Evolutionary conservation across 257 asterid genomes (phyloP).

Genomic region (Solanum ossicruentum): DNA sequence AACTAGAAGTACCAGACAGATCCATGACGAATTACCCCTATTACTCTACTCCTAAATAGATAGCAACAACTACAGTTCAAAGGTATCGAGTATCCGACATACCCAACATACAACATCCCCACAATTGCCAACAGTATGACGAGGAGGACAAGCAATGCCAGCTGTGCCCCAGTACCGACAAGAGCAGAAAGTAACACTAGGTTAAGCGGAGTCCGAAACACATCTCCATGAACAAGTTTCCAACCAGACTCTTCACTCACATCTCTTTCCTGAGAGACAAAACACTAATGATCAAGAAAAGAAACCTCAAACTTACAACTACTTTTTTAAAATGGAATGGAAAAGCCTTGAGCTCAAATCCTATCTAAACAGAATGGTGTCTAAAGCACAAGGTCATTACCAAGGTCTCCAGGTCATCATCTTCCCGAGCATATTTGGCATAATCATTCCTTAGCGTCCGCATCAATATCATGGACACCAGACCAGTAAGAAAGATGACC

Average conservation of each 20-base stretch:
- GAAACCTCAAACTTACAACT: neutral
- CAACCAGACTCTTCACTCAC: constrained; percentile 62
- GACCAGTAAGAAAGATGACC: constrained; percentile 95
- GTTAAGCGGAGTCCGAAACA: constrained; percentile 35
- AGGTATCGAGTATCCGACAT: constrained; percentile 5
- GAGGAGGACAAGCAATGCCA: constrained; percentile 46
- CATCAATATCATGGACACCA: constrained; percentile 97
- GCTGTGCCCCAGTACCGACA: constrained; percentile 54
- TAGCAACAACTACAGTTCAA: neutral
- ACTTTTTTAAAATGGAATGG: neutral
- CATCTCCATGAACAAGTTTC: constrained; percentile 66
- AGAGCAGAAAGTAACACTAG: constrained; percentile 44
- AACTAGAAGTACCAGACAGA: neutral
- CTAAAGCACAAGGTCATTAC: constrained; percentile 22
- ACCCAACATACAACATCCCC: constrained; percentile 59
- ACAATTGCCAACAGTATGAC: constrained; percentile 44
- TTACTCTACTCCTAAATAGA: neutral
- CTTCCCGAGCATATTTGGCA: constrained; percentile 98
- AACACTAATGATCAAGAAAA: neutral
- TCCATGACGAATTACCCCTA: neutral
- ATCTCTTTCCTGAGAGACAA: constrained; percentile 39
- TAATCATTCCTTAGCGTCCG: constrained; percentile 95
- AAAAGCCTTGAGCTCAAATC: neutral
- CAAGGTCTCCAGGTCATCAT: constrained; percentile 95
- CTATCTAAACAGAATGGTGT: neutral